Evolutionary conservation across 2,329 filamentous ascomycete species (phyloP).

Genomic region (Fusarium decemcellulare): DNA sequence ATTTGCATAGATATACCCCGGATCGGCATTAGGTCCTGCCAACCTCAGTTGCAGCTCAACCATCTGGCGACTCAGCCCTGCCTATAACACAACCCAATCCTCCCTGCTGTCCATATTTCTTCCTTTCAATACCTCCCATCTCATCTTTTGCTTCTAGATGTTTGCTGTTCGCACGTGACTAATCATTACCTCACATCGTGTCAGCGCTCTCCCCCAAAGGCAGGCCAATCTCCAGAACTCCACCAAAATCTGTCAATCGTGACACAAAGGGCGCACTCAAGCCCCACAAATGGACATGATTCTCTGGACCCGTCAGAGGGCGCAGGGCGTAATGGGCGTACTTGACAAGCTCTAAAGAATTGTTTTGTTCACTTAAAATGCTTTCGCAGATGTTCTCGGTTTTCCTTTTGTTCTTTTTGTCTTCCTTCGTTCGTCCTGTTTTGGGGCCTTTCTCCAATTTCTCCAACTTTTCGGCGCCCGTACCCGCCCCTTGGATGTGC

Average conservation of each 20-base stretch:
- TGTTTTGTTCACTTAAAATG: slow-evolving; percentile 10
- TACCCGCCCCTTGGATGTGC: slow-evolving; percentile 2
- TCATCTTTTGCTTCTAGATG: background rate
- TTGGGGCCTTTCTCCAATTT: slow-evolving; percentile 15
- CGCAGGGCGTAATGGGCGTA: slow-evolving; percentile 24
- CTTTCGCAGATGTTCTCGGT: background rate
- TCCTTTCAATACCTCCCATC: too few species aligned
- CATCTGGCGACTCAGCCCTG: background rate
- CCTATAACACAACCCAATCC: background rate
- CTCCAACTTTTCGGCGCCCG: slow-evolving; percentile 2
- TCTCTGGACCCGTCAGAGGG: slow-evolving; percentile 8
- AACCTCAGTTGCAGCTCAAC: background rate
- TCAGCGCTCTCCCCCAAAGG: slow-evolving; percentile 11
- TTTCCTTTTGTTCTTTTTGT: background rate
- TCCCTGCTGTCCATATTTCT: background rate
- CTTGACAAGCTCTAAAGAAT: slow-evolving; percentile 11
- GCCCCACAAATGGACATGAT: slow-evolving; percentile 27
- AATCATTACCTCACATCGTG: slow-evolving; percentile 6
- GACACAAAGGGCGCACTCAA: slow-evolving; percentile 27
- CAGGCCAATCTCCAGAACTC: slow-evolving; percentile 31
- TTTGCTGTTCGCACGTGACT: background rate
- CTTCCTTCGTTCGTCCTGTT: background rate
- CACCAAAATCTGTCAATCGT: slow-evolving; percentile 15
- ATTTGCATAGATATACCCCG: background rate
- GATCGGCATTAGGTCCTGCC: background rate